phyloP scores from a whole-genome alignment of 1,284 basidiomycete genomes.

The Xerocomus cyaneibrunnescens region DNA sequence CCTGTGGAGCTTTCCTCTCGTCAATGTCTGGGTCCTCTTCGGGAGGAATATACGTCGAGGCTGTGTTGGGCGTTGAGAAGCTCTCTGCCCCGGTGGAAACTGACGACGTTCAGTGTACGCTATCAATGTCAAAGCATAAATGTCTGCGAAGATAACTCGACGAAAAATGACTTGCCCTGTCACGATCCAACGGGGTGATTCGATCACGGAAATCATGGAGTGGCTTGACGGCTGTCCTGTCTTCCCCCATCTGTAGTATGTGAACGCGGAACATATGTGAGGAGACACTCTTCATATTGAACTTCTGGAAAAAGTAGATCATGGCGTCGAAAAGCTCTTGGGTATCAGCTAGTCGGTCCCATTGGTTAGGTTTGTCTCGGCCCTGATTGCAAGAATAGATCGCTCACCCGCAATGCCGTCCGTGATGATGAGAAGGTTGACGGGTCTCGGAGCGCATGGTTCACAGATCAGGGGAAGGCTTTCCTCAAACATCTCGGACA shows the following conservation, averaged over 20 bases:
- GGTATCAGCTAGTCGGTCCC: conserved; percentile 13
- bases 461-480: conserved; percentile 7
- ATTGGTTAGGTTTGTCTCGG: neutral
- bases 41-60: conserved; percentile 16
- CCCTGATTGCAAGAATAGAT: neutral
- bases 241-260: conserved; percentile 28
- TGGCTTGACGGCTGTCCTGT: conserved; percentile 26
- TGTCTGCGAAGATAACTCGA: neutral
- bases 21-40: conserved; percentile 26
- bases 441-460: conserved; percentile 9
- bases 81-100: conserved; percentile 27
- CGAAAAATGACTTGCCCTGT: conserved; percentile 13
- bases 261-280: conserved; percentile 28
- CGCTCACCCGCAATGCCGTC: conserved; percentile 25
- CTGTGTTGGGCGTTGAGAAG: conserved; percentile 20
- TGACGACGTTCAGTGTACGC: conserved; percentile 27
- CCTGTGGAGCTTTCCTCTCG: conserved; percentile 14
- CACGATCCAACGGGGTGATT: conserved; percentile 16
- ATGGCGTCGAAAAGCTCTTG: conserved; percentile 18
- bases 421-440: conserved; percentile 25
- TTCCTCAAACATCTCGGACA: conserved; percentile 23
- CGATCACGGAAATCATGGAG: conserved; percentile 27
- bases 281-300: conserved; percentile 11
- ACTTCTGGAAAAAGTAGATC: conserved; percentile 8
- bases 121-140: conserved; percentile 5